phyloP scores from a whole-genome alignment of 345 rosid genomes.

The Eucalyptus rudis region DNA sequence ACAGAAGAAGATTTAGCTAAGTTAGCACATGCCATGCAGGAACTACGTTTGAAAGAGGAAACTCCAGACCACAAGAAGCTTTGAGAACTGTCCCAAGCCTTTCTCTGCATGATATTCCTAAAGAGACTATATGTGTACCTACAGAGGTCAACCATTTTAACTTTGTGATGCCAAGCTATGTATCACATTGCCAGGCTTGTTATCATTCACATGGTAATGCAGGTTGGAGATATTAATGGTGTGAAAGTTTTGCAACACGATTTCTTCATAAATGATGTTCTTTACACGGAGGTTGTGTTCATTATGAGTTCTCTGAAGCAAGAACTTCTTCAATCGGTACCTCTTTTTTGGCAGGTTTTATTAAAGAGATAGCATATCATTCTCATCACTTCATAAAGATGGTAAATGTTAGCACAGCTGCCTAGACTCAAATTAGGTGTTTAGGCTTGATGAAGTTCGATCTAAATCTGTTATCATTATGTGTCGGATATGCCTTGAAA shows the following conservation, averaged over 20 bases:
- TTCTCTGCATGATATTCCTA: conserved; percentile 66
- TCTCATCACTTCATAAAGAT: not conserved
- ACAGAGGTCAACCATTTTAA: conserved; percentile 35
- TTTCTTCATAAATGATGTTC: conserved; percentile 88
- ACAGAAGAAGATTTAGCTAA: conserved; percentile 88
- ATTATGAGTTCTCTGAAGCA: conserved; percentile 69
- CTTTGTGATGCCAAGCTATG: not conserved
- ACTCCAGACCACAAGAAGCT: conserved; percentile 97
- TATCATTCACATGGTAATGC: not conserved
- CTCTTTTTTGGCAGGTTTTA: conserved; percentile 71
- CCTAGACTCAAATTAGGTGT: not conserved
- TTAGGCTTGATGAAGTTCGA: not conserved
- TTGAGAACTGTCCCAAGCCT: conserved; percentile 74
- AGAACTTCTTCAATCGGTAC: conserved; percentile 78
- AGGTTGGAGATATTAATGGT: conserved; percentile 79
- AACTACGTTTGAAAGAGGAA: conserved; percentile 72
- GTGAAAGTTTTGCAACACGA: conserved; percentile 83
- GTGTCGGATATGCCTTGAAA: not conserved
- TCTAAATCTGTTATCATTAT: not conserved
- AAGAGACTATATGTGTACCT: conserved; percentile 63
- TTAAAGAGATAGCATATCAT: not conserved
- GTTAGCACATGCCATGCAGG: conserved; percentile 74
- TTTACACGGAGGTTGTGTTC: conserved; percentile 75
- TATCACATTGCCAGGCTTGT: not conserved
- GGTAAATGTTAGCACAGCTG: not conserved